These are phyloP conservation scores for Eutrema heterophyllum DNA, from an alignment of 345 rosid genomes.

Conservation along the genomic window DNA sequence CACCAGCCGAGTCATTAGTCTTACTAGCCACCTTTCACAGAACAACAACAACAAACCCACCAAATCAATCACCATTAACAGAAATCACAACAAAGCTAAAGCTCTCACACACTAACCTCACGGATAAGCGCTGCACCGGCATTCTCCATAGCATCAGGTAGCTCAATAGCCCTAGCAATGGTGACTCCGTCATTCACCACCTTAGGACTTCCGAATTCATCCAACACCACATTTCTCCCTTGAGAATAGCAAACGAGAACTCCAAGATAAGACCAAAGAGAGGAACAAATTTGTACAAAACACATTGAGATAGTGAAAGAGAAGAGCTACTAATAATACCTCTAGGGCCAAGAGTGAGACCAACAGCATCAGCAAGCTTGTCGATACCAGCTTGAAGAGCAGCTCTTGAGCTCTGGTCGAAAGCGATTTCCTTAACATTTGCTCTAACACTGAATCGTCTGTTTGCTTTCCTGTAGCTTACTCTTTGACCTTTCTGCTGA, in stretches of 20 bases:
- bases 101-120: conserved; percentile 49
- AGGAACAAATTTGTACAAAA: background rate
- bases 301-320: background rate
- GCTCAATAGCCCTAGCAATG: conserved; percentile 90
- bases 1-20: conserved; percentile 98
- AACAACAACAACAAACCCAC: background rate
- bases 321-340: conserved; percentile 39
- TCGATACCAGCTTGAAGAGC: conserved; percentile 92
- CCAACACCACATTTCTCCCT: conserved; percentile 97
- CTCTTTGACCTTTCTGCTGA: conserved; percentile 44
- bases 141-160: conserved; percentile 94
- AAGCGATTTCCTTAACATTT: conserved; percentile 77
- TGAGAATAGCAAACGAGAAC: background rate
- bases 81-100: background rate
- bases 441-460: conserved; percentile 70
- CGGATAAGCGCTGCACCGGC: conserved; percentile 98
- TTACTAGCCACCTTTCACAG: conserved; percentile 82
- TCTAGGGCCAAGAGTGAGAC: conserved; percentile 95
- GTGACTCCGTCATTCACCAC: conserved; percentile 99
- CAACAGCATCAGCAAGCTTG: conserved; percentile 92
- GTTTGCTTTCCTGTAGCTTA: conserved; percentile 44
- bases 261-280: background rate
- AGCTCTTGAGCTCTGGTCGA: conserved; percentile 75
- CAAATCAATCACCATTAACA: background rate
- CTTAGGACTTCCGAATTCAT: conserved; percentile 93